Conservation (phyloP, 169 alveolate species). For the Theileria annulata region DNA sequence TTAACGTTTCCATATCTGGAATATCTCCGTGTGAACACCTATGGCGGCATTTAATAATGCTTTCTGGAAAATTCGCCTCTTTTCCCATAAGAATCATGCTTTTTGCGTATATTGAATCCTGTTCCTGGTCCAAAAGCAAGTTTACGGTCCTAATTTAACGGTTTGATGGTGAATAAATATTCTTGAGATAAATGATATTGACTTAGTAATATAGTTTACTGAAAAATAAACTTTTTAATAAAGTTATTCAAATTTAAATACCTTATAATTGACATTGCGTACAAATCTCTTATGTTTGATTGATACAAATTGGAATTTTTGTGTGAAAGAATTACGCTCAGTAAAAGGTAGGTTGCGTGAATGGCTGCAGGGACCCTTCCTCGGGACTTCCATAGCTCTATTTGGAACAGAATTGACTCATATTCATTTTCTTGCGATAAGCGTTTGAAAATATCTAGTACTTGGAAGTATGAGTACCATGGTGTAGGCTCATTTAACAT, state of each 20-base stretch:
- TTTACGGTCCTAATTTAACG: constrained; percentile 43
- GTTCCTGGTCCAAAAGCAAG: constrained; percentile 64
- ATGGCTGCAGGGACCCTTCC: constrained; percentile 65
- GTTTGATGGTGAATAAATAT: neutral
- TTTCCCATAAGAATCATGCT: constrained; percentile 47
- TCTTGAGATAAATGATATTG: neutral
- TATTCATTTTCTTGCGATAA: constrained; percentile 43
- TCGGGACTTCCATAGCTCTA: constrained; percentile 56
- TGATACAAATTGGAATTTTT: constrained; percentile 20
- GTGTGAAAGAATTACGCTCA: constrained; percentile 46
- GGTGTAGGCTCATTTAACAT: constrained; percentile 58
- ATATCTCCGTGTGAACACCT: constrained; percentile 62
- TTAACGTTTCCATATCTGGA: constrained; percentile 56
- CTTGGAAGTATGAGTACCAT: constrained; percentile 61
- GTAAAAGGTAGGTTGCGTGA: constrained; percentile 43
- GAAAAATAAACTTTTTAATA: neutral
- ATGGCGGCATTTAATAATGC: constrained; percentile 42
- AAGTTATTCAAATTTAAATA: neutral
- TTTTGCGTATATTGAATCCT: constrained; percentile 53
- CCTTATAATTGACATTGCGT: constrained; percentile 61
- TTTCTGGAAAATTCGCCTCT: constrained; percentile 55
- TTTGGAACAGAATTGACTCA: constrained; percentile 41
- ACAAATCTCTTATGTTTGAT: constrained; percentile 29
- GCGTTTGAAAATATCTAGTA: constrained; percentile 38
- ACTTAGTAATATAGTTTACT: neutral